These are phyloP conservation scores for Clarireedia monteithiana DNA, from an alignment of 2,329 filamentous ascomycete species.

Conservation along the genomic window DNA sequence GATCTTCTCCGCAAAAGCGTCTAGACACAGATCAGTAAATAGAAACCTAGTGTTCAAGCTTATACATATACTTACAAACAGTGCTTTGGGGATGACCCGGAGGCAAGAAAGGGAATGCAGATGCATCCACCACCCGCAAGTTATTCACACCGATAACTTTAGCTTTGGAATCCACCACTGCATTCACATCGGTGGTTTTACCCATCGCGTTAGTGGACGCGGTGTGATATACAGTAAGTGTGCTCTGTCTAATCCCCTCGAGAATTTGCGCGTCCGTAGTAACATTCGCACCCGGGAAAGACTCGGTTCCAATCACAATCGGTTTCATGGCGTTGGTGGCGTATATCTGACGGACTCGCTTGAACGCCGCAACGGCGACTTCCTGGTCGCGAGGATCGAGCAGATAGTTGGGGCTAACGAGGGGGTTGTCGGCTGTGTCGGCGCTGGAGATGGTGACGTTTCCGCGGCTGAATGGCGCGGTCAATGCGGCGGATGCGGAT, in stretches of 20 bases:
- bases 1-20: too few species aligned
- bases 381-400: constrained; percentile 35
- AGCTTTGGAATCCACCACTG: constrained; percentile 17
- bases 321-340: neutral
- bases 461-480: constrained; percentile 26
- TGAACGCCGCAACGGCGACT: constrained; percentile 35
- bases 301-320: neutral
- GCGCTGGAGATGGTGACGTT: constrained; percentile 33
- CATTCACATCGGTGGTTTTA: constrained; percentile 30
- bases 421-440: constrained; percentile 30
- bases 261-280: constrained; percentile 14
- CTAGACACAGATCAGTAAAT: too few species aligned
- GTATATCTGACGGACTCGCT: constrained; percentile 31
- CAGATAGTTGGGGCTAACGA: constrained; percentile 38
- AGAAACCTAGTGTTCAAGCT: too few species aligned
- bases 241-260: constrained; percentile 20
- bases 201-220: constrained; percentile 50
- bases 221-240: constrained; percentile 39
- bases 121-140: constrained; percentile 19
- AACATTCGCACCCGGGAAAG: neutral
- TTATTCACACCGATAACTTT: constrained; percentile 13
- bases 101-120: constrained; percentile 22
- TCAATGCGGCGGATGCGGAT: constrained; percentile 21
- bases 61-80: neutral
- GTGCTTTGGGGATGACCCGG: constrained; percentile 32